Evolutionary conservation across 2,329 filamentous ascomycete species (phyloP).

Genomic region (Lojkania enalia): DNA sequence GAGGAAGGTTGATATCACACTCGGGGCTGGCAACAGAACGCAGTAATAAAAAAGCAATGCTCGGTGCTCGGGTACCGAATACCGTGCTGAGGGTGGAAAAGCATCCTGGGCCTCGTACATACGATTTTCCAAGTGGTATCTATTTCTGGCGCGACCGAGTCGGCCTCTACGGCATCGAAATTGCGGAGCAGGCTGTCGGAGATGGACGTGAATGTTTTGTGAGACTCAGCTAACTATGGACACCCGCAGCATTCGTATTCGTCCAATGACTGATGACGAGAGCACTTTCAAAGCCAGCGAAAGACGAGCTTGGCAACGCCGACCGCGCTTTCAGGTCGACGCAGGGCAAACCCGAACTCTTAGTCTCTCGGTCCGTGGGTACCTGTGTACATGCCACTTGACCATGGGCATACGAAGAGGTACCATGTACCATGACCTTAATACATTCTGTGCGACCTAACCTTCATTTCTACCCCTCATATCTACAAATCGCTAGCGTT

Average conservation of each 20-base stretch:
- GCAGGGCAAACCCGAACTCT: background rate
- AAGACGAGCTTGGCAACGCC: background rate
- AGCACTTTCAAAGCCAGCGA: background rate
- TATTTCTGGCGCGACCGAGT: background rate
- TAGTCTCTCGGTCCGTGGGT: background rate
- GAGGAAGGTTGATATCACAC: slow-evolving; percentile 1
- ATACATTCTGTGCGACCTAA: background rate
- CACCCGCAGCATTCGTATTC: background rate
- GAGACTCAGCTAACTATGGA: background rate
- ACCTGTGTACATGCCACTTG: background rate
- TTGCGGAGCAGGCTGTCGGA: background rate
- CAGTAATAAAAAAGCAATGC: background rate
- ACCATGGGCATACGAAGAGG: background rate
- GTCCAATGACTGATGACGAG: background rate
- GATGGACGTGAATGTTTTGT: background rate
- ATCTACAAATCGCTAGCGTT: background rate
- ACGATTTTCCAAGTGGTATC: background rate
- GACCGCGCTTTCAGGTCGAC: background rate
- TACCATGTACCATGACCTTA: background rate
- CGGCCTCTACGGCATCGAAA: background rate
- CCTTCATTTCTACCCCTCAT: background rate
- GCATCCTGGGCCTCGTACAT: background rate
- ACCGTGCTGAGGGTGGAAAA: background rate
- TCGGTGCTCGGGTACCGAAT: background rate
- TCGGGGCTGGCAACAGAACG: background rate